phyloP scores from a whole-genome alignment of 768 basidiomycete species.

The Tricholoma bakamatsutake region DNA sequence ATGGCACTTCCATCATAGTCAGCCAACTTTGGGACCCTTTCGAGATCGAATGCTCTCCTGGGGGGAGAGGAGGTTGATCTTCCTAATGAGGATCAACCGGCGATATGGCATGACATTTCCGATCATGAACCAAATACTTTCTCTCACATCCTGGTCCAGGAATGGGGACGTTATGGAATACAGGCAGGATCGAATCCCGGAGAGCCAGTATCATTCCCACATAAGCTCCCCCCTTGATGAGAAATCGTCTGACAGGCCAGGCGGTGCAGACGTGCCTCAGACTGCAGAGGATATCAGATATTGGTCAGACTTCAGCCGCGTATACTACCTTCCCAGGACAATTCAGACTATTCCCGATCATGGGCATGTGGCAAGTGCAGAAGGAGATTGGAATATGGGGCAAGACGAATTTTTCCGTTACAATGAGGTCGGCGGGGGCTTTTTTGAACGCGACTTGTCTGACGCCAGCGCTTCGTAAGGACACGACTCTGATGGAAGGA shows the following conservation, averaged over 20 bases:
- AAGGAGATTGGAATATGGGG: slow-evolving; percentile 53
- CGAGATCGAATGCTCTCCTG: slow-evolving; percentile 35
- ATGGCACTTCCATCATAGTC: neutral
- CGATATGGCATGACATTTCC: slow-evolving; percentile 14
- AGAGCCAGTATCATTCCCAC: slow-evolving; percentile 49
- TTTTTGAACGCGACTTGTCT: neutral
- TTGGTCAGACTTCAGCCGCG: slow-evolving; percentile 67
- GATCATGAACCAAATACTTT: slow-evolving; percentile 1
- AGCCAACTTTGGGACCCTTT: slow-evolving; percentile 66
- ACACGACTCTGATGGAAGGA: slow-evolving; percentile 62
- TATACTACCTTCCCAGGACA: slow-evolving; percentile 60
- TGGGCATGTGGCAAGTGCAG: slow-evolving; percentile 45
- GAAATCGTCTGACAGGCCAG: neutral
- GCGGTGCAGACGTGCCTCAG: slow-evolving; percentile 7
- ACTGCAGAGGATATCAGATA: slow-evolving; percentile 35
- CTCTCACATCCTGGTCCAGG: slow-evolving; percentile 24
- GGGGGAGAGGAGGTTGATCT: slow-evolving; percentile 22
- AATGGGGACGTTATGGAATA: slow-evolving; percentile 42
- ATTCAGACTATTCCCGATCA: slow-evolving; percentile 59
- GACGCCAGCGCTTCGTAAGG: slow-evolving; percentile 30
- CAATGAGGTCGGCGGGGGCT: slow-evolving; percentile 49
- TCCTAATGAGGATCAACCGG: slow-evolving; percentile 9
- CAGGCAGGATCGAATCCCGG: slow-evolving; percentile 45
- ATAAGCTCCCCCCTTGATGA: slow-evolving; percentile 23
- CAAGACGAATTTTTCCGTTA: slow-evolving; percentile 46